A percentile compares a stretch with the other conserved stretches of the same genome.
Conservation (phyloP, 2,329 filamentous ascomycete genomes). For the Cladophialophora bantiana region DNA sequence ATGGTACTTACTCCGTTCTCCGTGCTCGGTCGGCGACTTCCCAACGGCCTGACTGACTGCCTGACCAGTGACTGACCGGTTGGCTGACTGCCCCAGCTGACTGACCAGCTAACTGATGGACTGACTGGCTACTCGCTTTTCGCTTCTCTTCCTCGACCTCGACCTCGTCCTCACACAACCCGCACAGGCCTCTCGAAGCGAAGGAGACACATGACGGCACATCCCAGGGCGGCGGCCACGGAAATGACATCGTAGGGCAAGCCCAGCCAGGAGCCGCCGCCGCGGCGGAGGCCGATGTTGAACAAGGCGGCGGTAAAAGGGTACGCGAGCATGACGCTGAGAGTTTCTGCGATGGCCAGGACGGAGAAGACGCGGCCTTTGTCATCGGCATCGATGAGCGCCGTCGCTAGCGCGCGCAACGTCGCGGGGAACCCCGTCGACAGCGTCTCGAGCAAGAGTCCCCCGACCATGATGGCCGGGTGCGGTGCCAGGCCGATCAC, state of each 20-base stretch:
- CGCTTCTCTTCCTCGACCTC: not conserved
- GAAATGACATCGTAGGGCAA: slow-evolving; percentile 50
- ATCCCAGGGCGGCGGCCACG: slow-evolving; percentile 13
- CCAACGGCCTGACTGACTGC: too few relatives aligned
- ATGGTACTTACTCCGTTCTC: too few relatives aligned
- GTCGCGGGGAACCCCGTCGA: slow-evolving; percentile 58
- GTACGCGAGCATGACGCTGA: slow-evolving; percentile 57
- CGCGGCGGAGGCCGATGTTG: slow-evolving; percentile 55
- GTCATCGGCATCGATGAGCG: slow-evolving; percentile 56
- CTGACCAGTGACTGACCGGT: too few relatives aligned
- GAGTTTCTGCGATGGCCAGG: slow-evolving; percentile 56
- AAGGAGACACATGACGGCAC: slow-evolving; percentile 24
- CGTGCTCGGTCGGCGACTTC: too few relatives aligned
- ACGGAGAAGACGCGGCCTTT: slow-evolving; percentile 59
- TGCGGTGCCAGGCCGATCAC: slow-evolving; percentile 56
- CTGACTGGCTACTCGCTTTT: too few relatives aligned
- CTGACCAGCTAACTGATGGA: too few relatives aligned
- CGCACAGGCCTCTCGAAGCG: slow-evolving; percentile 24
- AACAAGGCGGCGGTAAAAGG: slow-evolving; percentile 56
- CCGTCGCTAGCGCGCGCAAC: slow-evolving; percentile 56
- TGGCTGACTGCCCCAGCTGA: too few relatives aligned
- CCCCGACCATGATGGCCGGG: slow-evolving; percentile 52
- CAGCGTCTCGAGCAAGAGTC: slow-evolving; percentile 56
- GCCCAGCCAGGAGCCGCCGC: slow-evolving; percentile 55
- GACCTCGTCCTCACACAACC: not conserved